phyloP scores from a whole-genome alignment of 192 early-diverging fungal species.

The Pilaira anomala region DNA sequence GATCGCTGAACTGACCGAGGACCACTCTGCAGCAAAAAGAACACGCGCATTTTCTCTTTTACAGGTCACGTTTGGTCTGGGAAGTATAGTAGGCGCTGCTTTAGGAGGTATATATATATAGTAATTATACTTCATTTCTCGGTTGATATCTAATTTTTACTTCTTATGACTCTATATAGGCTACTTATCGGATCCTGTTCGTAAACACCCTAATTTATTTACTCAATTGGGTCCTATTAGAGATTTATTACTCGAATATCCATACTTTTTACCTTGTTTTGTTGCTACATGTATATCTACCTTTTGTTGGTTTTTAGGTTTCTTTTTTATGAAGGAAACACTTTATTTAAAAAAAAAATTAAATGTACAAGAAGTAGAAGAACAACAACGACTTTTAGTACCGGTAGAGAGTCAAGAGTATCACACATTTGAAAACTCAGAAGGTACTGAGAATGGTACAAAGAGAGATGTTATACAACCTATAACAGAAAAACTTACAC shows the following conservation, averaged over 20 bases:
- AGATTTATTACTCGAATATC: slow-evolving; percentile 51
- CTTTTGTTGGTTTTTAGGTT: slow-evolving; percentile 52
- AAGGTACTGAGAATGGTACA: not conserved
- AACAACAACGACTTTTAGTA: not conserved
- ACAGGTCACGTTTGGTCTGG: slow-evolving; percentile 61
- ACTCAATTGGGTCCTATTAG: slow-evolving; percentile 27
- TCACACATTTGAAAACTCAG: not conserved
- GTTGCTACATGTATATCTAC: slow-evolving; percentile 50
- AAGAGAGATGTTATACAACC: not conserved
- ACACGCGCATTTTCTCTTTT: slow-evolving; percentile 60
- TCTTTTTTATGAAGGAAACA: slow-evolving; percentile 57
- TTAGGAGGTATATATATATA: slow-evolving; percentile 49
- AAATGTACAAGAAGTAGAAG: not conserved
- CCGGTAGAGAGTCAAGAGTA: not conserved
- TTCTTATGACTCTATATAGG: slow-evolving; percentile 31
- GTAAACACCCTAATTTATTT: slow-evolving; percentile 51
- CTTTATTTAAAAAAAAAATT: not conserved
- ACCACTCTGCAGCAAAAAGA: slow-evolving; percentile 52
- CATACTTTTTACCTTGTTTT: slow-evolving; percentile 74
- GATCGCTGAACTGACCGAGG: slow-evolving; percentile 72
- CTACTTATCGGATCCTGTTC: slow-evolving; percentile 60
- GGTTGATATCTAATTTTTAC: not conserved
- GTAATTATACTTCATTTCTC: no score
- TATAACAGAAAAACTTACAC: slow-evolving; percentile 19
- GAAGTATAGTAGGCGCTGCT: slow-evolving; percentile 53